Evolutionary conservation across 305 asterid genomes (phyloP).

Genomic region (Fraxinus floribunda): DNA sequence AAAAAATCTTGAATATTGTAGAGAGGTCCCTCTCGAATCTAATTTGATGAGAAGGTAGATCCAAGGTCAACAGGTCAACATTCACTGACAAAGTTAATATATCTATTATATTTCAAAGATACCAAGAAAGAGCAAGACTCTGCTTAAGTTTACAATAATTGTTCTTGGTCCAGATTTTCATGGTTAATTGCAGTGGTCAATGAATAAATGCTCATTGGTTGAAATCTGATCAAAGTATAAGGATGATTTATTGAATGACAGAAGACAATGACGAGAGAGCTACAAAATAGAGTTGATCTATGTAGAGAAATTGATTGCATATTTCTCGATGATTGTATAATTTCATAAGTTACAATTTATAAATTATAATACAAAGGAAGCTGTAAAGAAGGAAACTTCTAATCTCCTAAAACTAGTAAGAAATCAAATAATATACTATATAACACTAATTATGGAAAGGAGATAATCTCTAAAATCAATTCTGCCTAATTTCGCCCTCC

Average conservation of each 20-base stretch:
- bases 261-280: background rate
- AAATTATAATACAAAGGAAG: background rate
- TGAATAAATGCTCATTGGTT: background rate
- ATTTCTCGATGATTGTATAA: background rate
- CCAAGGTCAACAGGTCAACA: background rate
- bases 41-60: background rate
- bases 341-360: background rate
- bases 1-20: background rate
- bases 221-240: background rate
- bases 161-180: background rate
- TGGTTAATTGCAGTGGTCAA: background rate
- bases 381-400: background rate
- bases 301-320: background rate
- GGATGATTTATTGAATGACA: background rate
- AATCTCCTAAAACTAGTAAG: background rate
- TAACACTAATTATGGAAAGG: background rate
- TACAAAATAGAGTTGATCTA: background rate
- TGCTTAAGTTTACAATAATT: background rate
- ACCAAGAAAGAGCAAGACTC: background rate
- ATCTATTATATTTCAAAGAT: background rate
- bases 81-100: background rate
- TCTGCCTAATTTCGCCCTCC: background rate
- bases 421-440: background rate
- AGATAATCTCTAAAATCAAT: background rate
- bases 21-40: background rate